Evolutionary conservation across 495 filamentous ascomycete species (phyloP).

Genomic region (Daldinia vernicosa): DNA sequence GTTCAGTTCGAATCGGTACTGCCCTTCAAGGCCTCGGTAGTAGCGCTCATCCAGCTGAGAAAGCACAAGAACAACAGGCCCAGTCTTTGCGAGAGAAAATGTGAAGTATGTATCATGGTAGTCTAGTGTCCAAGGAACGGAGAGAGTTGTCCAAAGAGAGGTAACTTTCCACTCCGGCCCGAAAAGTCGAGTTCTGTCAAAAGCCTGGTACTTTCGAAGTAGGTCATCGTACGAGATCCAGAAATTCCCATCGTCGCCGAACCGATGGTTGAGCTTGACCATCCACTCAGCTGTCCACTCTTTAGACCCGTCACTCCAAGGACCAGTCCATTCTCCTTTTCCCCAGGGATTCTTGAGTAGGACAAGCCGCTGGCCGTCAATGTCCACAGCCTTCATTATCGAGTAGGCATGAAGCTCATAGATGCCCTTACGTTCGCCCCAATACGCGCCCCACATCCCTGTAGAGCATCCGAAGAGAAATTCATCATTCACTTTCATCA

Average conservation of each 20-base stretch:
- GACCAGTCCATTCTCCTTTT: constrained; percentile 78
- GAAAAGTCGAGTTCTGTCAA: constrained; percentile 91
- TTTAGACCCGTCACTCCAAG: constrained; percentile 89
- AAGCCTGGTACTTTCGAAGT: constrained; percentile 79
- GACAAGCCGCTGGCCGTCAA: constrained; percentile 76
- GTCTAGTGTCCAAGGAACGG: constrained; percentile 85
- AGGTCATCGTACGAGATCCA: constrained; percentile 82
- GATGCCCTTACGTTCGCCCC: constrained; percentile 75
- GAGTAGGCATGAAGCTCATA: constrained; percentile 87
- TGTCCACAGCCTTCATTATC: constrained; percentile 81
- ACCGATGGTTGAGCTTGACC: constrained; percentile 77
- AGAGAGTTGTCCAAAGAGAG: constrained; percentile 84
- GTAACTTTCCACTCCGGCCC: constrained; percentile 83
- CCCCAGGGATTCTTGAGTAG: constrained; percentile 92
- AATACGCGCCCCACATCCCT: constrained; percentile 67
- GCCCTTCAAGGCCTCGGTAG: constrained; percentile 82
- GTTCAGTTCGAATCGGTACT: constrained; percentile 78
- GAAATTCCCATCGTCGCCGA: constrained; percentile 85
- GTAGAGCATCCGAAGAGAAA: constrained; percentile 89
- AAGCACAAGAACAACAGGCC: constrained; percentile 80
- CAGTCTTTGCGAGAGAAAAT: constrained; percentile 70
- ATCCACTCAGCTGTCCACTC: constrained; percentile 94
- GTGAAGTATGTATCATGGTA: constrained; percentile 86
- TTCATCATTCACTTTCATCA: constrained; percentile 84
- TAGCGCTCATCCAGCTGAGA: constrained; percentile 88